phyloP scores from a whole-genome alignment of 2,329 filamentous ascomycete genomes.

The Aurifilum marmelostoma region DNA sequence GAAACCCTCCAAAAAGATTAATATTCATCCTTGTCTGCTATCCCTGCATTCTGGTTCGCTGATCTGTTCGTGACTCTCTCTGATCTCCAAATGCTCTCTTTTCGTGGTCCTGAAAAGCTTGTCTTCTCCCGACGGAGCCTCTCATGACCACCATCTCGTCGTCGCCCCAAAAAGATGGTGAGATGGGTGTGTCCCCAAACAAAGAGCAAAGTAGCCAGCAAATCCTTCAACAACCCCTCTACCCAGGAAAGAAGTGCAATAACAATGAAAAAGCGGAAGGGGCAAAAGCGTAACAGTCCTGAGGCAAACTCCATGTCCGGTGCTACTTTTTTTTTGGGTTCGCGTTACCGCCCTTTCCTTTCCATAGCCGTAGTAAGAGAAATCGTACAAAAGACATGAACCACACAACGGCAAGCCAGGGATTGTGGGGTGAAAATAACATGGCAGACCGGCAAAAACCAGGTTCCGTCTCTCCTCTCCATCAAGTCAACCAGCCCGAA shows the following conservation, averaged over 20 bases:
- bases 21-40: conserved; percentile 10
- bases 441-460: conserved; percentile 16
- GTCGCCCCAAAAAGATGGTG: conserved; percentile 7
- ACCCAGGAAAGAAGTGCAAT: conserved; percentile 14
- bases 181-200: background rate
- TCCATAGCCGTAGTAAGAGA: conserved; percentile 22
- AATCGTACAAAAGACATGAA: conserved; percentile 20
- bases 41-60: background rate
- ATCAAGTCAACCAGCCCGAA: conserved; percentile 6
- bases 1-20: background rate
- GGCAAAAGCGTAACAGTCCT: conserved; percentile 1
- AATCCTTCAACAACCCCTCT: background rate
- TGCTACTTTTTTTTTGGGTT: conserved; percentile 11
- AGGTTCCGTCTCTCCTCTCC: conserved; percentile 4
- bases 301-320: conserved; percentile 10
- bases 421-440: conserved; percentile 8
- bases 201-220: background rate
- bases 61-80: background rate
- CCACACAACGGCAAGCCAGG: conserved; percentile 17
- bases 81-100: background rate
- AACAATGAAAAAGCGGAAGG: background rate
- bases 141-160: background rate
- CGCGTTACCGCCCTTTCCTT: conserved; percentile 18
- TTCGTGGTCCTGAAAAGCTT: background rate
- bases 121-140: background rate